Percentiles rank a stretch among this genome's conserved stretches.
phyloP scores from a whole-genome alignment of 2,329 filamentous ascomycete genomes.

The Beauveria asiatica region DNA sequence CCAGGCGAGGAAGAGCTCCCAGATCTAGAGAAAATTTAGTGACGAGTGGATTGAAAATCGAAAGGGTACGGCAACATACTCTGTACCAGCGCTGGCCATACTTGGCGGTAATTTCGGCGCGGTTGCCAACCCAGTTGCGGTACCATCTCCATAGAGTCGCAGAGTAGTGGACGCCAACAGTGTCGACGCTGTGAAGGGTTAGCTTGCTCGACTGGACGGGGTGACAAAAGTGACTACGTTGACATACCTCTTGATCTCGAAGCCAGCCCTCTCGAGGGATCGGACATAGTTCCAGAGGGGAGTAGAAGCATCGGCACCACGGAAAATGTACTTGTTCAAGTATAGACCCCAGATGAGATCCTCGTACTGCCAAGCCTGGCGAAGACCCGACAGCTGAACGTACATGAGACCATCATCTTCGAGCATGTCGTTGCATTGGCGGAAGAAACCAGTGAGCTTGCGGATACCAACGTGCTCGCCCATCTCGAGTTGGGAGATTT shows the following conservation, averaged over 20 bases:
- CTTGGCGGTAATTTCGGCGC: slow-evolving; percentile 86
- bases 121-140: slow-evolving; percentile 94
- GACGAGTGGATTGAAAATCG: not conserved
- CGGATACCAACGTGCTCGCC: slow-evolving; percentile 96
- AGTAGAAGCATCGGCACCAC: slow-evolving; percentile 89
- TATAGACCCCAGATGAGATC: slow-evolving; percentile 97
- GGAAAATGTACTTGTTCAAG: slow-evolving; percentile 99
- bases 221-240: not conserved
- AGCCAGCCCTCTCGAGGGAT: slow-evolving; percentile 62
- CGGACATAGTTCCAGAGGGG: slow-evolving; percentile 83
- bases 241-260: slow-evolving; percentile 65
- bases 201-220: not conserved
- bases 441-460: slow-evolving; percentile 72
- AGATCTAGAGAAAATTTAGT: slow-evolving; percentile 51
- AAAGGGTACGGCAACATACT: slow-evolving; percentile 42
- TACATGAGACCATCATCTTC: slow-evolving; percentile 95
- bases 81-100: slow-evolving; percentile 95
- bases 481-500: slow-evolving; percentile 98
- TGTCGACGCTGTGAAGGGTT: slow-evolving; percentile 54
- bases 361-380: slow-evolving; percentile 95
- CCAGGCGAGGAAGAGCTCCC: slow-evolving; percentile 85
- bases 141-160: slow-evolving; percentile 98
- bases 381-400: slow-evolving; percentile 88
- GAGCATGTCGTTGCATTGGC: slow-evolving; percentile 88
- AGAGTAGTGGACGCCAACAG: slow-evolving; percentile 92